phyloP scores from a whole-genome alignment of 1,284 basidiomycete species.

The Ustilago xerochloae region DNA sequence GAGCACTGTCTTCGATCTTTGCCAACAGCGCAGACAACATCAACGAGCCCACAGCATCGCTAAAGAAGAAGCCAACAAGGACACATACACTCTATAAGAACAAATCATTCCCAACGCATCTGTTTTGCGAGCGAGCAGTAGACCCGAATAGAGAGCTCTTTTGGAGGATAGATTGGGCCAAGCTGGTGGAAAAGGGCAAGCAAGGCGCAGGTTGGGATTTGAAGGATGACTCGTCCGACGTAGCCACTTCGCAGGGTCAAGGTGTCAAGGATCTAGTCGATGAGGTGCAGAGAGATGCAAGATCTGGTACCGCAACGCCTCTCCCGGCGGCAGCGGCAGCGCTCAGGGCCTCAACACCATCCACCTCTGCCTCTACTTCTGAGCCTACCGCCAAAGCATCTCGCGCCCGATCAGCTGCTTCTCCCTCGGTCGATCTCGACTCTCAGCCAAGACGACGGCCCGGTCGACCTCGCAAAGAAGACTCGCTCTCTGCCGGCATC shows the following conservation, averaged over 20 bases:
- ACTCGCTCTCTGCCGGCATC: slow-evolving; percentile 43
- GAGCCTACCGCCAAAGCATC: slow-evolving; percentile 6
- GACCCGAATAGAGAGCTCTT: slow-evolving; percentile 53
- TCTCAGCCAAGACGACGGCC: slow-evolving; percentile 34
- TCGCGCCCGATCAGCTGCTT: slow-evolving; percentile 13
- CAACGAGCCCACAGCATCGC: neutral
- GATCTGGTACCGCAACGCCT: neutral
- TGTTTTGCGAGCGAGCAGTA: slow-evolving; percentile 52
- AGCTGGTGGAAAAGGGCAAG: slow-evolving; percentile 36
- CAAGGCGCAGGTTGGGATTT: slow-evolving; percentile 47
- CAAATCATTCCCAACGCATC: slow-evolving; percentile 45
- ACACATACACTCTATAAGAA: slow-evolving; percentile 33
- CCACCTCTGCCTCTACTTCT: slow-evolving; percentile 15
- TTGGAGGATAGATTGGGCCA: slow-evolving; percentile 50
- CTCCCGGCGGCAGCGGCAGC: slow-evolving; percentile 1
- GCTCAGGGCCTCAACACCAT: slow-evolving; percentile 15
- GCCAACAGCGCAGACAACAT: slow-evolving; percentile 5
- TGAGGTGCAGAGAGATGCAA: slow-evolving; percentile 22
- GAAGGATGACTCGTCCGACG: slow-evolving; percentile 44
- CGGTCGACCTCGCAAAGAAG: slow-evolving; percentile 37
- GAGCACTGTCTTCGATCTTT: slow-evolving; percentile 12
- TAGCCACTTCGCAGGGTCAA: slow-evolving; percentile 34
- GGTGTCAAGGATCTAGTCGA: slow-evolving; percentile 53
- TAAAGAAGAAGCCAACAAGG: slow-evolving; percentile 17
- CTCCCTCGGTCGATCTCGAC: slow-evolving; percentile 11